Evolutionary conservation across 768 basidiomycete genomes (phyloP).

Genomic region (Neoboletus subvelutipes): DNA sequence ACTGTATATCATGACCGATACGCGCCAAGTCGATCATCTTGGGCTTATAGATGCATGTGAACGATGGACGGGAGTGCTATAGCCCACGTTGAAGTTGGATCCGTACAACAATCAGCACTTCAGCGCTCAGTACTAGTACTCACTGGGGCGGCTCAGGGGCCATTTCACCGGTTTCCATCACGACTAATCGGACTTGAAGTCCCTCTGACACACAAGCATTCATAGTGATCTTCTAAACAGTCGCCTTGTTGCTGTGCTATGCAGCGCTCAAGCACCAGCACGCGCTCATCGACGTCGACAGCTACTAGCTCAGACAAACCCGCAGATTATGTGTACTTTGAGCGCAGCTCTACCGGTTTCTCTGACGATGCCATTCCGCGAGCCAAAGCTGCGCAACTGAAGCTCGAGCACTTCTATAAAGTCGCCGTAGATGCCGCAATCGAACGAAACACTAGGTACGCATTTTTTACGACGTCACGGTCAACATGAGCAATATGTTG

Average conservation of each 20-base stretch:
- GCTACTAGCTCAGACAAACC: slow-evolving; percentile 36
- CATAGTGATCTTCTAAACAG: not conserved
- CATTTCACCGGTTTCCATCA: slow-evolving; percentile 17
- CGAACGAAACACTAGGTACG: slow-evolving; percentile 86
- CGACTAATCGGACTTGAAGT: slow-evolving; percentile 5
- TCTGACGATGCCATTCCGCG: slow-evolving; percentile 79
- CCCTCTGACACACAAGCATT: not conserved
- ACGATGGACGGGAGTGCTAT: not conserved
- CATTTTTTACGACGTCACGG: not conserved
- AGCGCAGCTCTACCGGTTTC: slow-evolving; percentile 73
- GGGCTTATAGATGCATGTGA: too few relatives aligned
- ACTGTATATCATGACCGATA: too few relatives aligned
- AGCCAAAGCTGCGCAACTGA: slow-evolving; percentile 89
- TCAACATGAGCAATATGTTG: not conserved
- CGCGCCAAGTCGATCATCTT: too few relatives aligned
- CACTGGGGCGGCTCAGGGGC: not conserved
- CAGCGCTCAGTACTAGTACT: not conserved
- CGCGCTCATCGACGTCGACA: slow-evolving; percentile 25
- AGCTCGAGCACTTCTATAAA: slow-evolving; percentile 96
- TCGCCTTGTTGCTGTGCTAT: slow-evolving; percentile 10
- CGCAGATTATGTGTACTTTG: slow-evolving; percentile 89
- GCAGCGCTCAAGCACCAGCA: slow-evolving; percentile 34
- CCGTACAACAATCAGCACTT: not conserved
- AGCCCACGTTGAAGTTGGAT: not conserved
- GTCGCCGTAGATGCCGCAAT: slow-evolving; percentile 95